A percentile compares a stretch with the other conserved stretches of the same genome.
Evolutionary conservation across 352 stramenopile genomes (phyloP).

Genomic region (Phytophthora podocarpi): DNA sequence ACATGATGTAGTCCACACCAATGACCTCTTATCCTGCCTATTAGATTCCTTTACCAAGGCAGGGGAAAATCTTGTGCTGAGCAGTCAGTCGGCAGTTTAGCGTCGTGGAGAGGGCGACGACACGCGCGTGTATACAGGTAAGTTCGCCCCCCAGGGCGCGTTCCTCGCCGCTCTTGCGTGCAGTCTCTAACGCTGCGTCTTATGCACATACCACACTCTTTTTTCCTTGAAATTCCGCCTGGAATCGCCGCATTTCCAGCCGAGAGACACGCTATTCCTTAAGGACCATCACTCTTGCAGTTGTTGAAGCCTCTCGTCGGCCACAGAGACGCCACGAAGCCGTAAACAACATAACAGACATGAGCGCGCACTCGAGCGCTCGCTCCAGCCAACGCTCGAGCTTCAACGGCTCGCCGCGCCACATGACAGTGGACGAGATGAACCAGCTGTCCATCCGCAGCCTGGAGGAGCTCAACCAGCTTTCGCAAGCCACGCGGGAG

Average conservation of each 20-base stretch:
- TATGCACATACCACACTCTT: background rate
- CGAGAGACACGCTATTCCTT: background rate
- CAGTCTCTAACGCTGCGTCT: slow-evolving; percentile 2
- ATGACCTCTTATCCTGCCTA: slow-evolving; percentile 8
- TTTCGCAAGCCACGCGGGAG: slow-evolving; percentile 75
- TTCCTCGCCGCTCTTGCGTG: background rate
- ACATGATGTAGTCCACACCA: slow-evolving; percentile 3
- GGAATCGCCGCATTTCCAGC: background rate
- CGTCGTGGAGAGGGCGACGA: slow-evolving; percentile 11
- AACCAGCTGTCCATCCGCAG: slow-evolving; percentile 43
- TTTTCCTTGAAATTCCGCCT: background rate
- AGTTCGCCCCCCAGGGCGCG: background rate
- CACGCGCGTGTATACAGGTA: slow-evolving; percentile 11
- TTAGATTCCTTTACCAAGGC: background rate
- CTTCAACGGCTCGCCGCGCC: slow-evolving; percentile 47
- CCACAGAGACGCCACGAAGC: background rate
- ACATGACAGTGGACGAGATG: slow-evolving; percentile 47
- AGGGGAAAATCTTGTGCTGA: slow-evolving; percentile 35
- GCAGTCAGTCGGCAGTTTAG: slow-evolving; percentile 26
- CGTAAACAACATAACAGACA: background rate
- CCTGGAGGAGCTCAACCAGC: slow-evolving; percentile 72
- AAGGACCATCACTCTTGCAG: slow-evolving; percentile 20
- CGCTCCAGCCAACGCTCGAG: slow-evolving; percentile 43
- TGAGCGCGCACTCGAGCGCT: slow-evolving; percentile 28
- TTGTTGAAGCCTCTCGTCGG: background rate